Conservation (phyloP, 768 basidiomycete genomes). For the Myochromella boudieri region DNA sequence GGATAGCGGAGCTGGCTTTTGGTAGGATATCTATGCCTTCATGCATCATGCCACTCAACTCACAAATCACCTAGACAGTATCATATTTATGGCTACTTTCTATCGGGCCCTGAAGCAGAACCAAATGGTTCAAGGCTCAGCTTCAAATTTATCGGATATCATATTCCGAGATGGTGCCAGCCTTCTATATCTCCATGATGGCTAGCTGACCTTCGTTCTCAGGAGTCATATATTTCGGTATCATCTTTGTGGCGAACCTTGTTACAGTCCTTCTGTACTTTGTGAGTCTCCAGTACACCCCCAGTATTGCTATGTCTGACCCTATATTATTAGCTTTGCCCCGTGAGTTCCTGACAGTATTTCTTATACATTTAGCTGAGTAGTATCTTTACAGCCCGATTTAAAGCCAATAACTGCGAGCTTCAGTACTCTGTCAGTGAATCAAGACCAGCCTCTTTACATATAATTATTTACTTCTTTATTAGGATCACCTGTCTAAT, state of each 20-base stretch:
- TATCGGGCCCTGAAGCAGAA: conserved; percentile 23
- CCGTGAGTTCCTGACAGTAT: conserved; percentile 15
- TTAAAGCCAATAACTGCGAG: conserved; percentile 37
- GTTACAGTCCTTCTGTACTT: conserved; percentile 31
- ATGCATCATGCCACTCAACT: too few relatives aligned
- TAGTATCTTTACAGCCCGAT: conserved; percentile 22
- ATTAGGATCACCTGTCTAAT: conserved; percentile 35
- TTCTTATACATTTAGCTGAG: not conserved
- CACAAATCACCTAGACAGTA: conserved; percentile 30
- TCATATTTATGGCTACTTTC: conserved; percentile 30
- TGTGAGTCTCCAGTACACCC: conserved; percentile 18
- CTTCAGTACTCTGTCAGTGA: conserved; percentile 34
- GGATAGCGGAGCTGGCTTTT: conserved; percentile 36
- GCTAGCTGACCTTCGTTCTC: not conserved
- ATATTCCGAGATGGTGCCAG: conserved; percentile 34
- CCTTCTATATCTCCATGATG: not conserved
- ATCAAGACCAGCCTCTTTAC: not conserved
- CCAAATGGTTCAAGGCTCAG: conserved; percentile 12
- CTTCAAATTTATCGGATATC: conserved; percentile 23
- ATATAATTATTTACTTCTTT: not conserved
- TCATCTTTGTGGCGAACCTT: conserved; percentile 33
- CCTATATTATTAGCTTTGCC: conserved; percentile 21
- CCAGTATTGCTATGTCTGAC: not conserved
- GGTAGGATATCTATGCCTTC: conserved; percentile 24
- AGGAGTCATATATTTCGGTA: conserved; percentile 34